phyloP scores from a whole-genome alignment of 1,284 basidiomycete genomes.

The Tilletia setariae region DNA sequence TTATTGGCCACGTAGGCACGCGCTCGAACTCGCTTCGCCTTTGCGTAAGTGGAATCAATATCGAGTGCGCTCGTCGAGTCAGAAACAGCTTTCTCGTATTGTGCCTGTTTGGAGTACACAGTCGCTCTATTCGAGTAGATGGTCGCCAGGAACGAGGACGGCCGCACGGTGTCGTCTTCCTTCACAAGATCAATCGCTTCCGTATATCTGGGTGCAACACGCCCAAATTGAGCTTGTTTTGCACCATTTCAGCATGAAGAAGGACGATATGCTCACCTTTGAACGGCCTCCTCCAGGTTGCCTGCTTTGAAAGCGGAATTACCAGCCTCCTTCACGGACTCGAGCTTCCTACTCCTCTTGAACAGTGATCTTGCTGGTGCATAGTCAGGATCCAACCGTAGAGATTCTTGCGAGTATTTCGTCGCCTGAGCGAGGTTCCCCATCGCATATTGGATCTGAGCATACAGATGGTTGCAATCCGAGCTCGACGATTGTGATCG shows the following conservation, averaged over 20 bases:
- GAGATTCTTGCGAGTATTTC: conserved; percentile 69
- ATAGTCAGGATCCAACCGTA: conserved; percentile 76
- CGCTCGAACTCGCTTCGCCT: conserved; percentile 78
- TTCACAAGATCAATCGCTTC: conserved; percentile 39
- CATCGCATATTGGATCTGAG: conserved; percentile 71
- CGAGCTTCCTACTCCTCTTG: conserved; percentile 73
- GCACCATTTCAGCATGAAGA: neutral
- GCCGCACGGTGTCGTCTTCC: conserved; percentile 22
- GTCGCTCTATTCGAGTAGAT: conserved; percentile 80
- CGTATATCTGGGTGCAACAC: conserved; percentile 25
- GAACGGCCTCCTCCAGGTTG: conserved; percentile 65
- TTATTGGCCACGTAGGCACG: conserved; percentile 73
- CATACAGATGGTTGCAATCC: conserved; percentile 75
- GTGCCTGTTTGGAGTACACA: conserved; percentile 68
- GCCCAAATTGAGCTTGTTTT: too few relatives aligned
- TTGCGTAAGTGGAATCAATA: conserved; percentile 69
- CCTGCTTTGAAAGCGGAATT: conserved; percentile 72
- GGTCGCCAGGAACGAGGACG: conserved; percentile 60
- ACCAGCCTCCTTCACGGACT: conserved; percentile 77
- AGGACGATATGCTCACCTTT: conserved; percentile 51
- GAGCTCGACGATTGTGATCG: conserved; percentile 70
- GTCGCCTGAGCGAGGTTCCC: conserved; percentile 69
- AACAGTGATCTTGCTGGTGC: conserved; percentile 68
- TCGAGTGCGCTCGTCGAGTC: conserved; percentile 70
- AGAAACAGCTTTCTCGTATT: conserved; percentile 66